A percentile compares a stretch with the other conserved stretches of the same genome.
phyloP scores from a whole-genome alignment of 2,329 filamentous ascomycete species.

The Colletotrichum eremochloae region DNA sequence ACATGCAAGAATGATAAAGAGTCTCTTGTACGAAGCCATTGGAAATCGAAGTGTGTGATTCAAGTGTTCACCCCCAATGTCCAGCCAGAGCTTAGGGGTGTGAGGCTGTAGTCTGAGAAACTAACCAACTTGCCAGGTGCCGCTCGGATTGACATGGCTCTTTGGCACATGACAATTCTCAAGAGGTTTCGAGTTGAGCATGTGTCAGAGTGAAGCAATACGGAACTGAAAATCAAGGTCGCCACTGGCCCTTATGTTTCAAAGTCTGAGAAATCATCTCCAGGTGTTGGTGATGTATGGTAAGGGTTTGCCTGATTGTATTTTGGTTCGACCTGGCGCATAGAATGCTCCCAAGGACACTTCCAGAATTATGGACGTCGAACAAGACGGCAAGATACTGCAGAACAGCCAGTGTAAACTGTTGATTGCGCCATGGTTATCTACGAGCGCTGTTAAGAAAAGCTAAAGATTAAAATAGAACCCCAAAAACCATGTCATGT shows the following conservation, averaged over 20 bases:
- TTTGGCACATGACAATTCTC: background rate
- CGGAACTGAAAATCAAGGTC: background rate
- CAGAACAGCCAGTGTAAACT: background rate
- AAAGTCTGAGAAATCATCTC: background rate
- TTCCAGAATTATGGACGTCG: background rate
- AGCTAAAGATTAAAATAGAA: slow-evolving; percentile 44
- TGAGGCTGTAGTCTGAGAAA: background rate
- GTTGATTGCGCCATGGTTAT: no score
- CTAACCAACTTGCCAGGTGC: background rate
- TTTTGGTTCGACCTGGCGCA: background rate
- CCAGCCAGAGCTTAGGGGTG: no score
- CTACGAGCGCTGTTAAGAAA: slow-evolving; percentile 41
- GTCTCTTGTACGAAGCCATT: background rate
- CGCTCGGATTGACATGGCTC: background rate
- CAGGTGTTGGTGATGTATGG: background rate
- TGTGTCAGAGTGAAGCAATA: background rate
- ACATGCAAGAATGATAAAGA: background rate
- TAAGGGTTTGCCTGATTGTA: background rate
- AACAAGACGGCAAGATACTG: background rate
- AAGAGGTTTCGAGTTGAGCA: background rate
- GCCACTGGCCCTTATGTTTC: background rate
- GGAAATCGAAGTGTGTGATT: background rate
- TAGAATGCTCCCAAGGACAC: background rate
- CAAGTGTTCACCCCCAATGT: no score
- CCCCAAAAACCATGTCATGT: slow-evolving; percentile 47